Percentiles rank a stretch among this genome's conserved stretches.
Evolutionary conservation across 331 rosid species (phyloP).

Genomic region (Erythrophleum ivorense): DNA sequence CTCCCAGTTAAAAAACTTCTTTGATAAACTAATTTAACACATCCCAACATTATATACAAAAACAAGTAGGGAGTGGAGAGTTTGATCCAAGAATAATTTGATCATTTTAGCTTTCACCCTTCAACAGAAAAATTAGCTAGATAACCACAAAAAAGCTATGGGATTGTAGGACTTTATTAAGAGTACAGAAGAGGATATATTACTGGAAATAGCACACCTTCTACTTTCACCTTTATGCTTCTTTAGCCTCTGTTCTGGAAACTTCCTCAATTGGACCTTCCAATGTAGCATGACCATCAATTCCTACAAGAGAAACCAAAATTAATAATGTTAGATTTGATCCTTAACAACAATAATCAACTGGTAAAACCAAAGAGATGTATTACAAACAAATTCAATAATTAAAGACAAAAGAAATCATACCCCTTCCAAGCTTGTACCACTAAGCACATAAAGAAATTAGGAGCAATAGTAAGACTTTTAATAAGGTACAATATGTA

Average conservation of each 20-base stretch:
- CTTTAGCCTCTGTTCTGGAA: constrained; percentile 71
- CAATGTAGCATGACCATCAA: too few species aligned
- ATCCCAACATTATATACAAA: not conserved
- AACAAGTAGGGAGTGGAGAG: not conserved
- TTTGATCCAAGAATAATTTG: not conserved
- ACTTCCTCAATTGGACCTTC: constrained; percentile 65
- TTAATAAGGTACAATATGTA: not conserved
- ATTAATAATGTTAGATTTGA: too few species aligned
- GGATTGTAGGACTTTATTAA: not conserved
- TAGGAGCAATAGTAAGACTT: not conserved
- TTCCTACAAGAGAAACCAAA: too few species aligned
- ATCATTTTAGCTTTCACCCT: not conserved
- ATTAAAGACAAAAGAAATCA: not conserved
- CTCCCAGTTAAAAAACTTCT: not conserved
- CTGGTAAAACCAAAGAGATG: too few species aligned
- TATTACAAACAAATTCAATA: too few species aligned
- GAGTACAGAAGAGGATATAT: constrained; percentile 12
- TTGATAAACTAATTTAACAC: not conserved
- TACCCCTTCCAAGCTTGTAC: not conserved
- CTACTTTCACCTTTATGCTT: constrained; percentile 42
- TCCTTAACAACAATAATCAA: too few species aligned
- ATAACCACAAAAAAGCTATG: constrained; percentile 11
- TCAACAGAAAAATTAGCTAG: constrained; percentile 6
- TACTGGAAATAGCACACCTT: not conserved
- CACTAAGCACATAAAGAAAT: not conserved